Base-by-base conservation (phyloP, 768 basidiomycete genomes). In the Auriscalpium vulgare region DNA sequence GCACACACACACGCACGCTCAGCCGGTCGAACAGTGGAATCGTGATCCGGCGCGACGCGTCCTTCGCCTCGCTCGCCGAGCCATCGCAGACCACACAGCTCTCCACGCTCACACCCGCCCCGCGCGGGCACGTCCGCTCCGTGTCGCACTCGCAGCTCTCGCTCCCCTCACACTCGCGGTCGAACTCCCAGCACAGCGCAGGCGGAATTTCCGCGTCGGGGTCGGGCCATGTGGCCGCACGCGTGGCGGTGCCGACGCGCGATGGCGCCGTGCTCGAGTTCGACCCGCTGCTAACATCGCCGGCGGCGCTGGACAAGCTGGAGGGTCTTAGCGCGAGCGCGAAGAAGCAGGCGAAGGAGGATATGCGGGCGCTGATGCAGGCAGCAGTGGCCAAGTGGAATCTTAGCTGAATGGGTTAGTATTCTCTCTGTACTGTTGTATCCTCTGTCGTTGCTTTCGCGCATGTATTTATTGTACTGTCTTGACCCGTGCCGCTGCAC, bases 251-350 rank as follows among this genome's bases (percentile, higher is more conserved):
- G n/a, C 83, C 88, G 5, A 91, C 85, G 0, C 81, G 78, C 43
- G 89, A 92, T 61, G 92, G 92, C 0, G 83, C 87, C 62, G 68
- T 87, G n/a, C 76, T 95, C 23, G 84, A 86, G 66, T 93, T 95
- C 63, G 87, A 95, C 62, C 91, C 92, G 9, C 72, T 95, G 45
- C 76, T 78, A 56, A 84, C 87, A 13, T 83, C 86, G 2, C 84
- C 90, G 1, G 76, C 78, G 2, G 76, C 87, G 49, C 71, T 95
- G 35, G 87, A 91, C 63, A 82, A 80, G 36, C 75, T 91, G 8
- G 84, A 88, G 53, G 88, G 88, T 5, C 87, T 92, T 57, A 82
- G 87, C 0, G 82, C 85, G 55, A 87, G 85, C 62, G 88, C 89
- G 45, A 91, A 91, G 77, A 88, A 88, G 65, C 83, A 88, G 61